Conservation (phyloP, 2,329 filamentous ascomycete genomes). For the Ophiostoma populinum region DNA sequence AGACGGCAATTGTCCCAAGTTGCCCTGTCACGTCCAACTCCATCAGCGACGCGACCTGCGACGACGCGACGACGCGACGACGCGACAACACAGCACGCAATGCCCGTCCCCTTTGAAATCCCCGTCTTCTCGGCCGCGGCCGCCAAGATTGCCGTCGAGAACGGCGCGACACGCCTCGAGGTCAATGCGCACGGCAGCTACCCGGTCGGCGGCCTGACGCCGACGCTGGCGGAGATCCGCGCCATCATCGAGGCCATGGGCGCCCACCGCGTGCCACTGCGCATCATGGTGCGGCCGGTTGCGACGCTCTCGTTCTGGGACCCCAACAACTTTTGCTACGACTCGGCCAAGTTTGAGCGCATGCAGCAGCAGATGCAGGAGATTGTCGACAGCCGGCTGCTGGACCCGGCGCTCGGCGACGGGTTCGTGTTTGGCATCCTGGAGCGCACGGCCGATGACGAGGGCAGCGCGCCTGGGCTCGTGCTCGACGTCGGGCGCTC, state of each 20-base stretch:
- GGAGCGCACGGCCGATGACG: neutral
- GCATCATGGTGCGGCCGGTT: constrained; percentile 38
- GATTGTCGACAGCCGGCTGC: constrained; percentile 21
- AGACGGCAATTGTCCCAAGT: too few relatives aligned
- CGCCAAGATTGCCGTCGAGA: constrained; percentile 21
- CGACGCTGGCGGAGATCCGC: constrained; percentile 19
- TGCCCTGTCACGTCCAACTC: too few relatives aligned
- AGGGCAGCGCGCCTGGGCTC: neutral
- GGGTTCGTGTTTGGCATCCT: constrained; percentile 40
- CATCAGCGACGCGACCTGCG: too few relatives aligned
- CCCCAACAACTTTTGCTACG: constrained; percentile 38
- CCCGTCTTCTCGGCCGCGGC: constrained; percentile 32
- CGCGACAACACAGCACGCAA: neutral
- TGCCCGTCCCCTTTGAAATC: constrained; percentile 24
- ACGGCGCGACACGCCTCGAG: constrained; percentile 34
- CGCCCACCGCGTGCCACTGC: constrained; percentile 28
- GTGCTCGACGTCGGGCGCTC: constrained; percentile 26
- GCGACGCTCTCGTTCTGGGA: constrained; percentile 12
- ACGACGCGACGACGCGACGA: too few relatives aligned
- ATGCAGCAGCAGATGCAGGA: constrained; percentile 25
- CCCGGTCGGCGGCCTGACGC: constrained; percentile 32
- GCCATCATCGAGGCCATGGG: constrained; percentile 8
- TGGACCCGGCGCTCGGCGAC: constrained; percentile 27
- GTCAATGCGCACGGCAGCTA: constrained; percentile 36
- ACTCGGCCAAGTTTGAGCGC: constrained; percentile 21